phyloP scores from a whole-genome alignment of 1,284 basidiomycete species.

The Chondrostereum purpureum region DNA sequence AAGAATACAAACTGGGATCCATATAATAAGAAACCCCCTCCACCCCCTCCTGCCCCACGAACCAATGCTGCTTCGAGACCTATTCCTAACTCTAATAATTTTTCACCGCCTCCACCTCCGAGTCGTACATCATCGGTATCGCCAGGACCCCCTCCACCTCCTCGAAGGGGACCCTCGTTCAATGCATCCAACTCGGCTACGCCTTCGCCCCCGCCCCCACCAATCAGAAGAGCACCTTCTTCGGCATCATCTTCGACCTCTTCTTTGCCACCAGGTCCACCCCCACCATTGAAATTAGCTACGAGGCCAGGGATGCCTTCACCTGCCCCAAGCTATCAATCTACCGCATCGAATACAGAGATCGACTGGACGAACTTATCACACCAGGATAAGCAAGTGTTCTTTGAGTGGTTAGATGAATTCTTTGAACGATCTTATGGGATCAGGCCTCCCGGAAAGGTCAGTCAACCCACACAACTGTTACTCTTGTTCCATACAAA shows the following conservation, averaged over 20 bases:
- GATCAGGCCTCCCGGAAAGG: constrained; percentile 1
- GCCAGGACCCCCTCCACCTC: constrained; percentile 3
- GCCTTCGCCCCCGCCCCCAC: constrained; percentile 16
- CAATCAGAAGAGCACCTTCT: constrained; percentile 13
- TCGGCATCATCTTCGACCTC: constrained; percentile 13
- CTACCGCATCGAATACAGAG: constrained; percentile 10
- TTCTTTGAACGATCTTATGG: constrained; percentile 50
- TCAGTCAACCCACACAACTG: no score
- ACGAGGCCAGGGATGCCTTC: constrained; percentile 20
- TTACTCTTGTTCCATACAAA: no score
- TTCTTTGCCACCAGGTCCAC: constrained; percentile 10
- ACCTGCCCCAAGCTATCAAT: constrained; percentile 15
- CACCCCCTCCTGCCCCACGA: constrained; percentile 41
- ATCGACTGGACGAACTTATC: constrained; percentile 70
- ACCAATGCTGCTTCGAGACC: constrained; percentile 24
- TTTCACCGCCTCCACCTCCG: constrained; percentile 21
- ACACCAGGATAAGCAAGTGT: constrained; percentile 57
- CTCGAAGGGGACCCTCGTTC: constrained; percentile 20
- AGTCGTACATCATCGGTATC: constrained; percentile 13
- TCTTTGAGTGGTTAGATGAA: constrained; percentile 75
- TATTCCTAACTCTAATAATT: constrained; percentile 7
- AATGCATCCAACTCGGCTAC: constrained; percentile 11
- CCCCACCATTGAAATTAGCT: constrained; percentile 12
- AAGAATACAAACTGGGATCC: constrained; percentile 60
- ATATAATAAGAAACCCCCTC: constrained; percentile 33